A percentile compares a stretch with the other conserved stretches of the same genome.
Evolutionary conservation across 345 rosid genomes (phyloP).

Genomic region (Lagerstroemia speciosa): DNA sequence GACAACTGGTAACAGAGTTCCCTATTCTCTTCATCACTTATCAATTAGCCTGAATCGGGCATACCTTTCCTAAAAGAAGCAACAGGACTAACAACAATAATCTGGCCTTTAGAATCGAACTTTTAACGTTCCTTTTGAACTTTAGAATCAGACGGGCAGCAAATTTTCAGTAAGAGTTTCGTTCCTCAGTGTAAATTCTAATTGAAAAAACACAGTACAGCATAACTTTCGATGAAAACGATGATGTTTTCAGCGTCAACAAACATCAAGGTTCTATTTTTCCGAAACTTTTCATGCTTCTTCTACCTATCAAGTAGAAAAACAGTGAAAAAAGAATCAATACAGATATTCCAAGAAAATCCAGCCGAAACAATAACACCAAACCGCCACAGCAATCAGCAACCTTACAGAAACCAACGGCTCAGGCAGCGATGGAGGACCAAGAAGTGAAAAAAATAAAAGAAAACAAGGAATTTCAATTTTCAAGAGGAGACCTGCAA

Average conservation of each 20-base stretch:
- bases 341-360: neutral
- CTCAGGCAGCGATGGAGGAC: neutral
- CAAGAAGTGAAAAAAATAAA: neutral
- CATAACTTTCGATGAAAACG: neutral
- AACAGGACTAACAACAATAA: neutral
- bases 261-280: neutral
- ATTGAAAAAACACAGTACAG: neutral
- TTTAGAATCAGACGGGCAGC: neutral
- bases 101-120: neutral
- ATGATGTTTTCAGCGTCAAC: neutral
- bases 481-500: neutral
- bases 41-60: neutral
- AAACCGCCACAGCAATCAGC: neutral
- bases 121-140: neutral
- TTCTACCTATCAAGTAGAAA: neutral
- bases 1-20: neutral
- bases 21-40: neutral
- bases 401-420: too few relatives aligned
- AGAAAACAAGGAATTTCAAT: too few relatives aligned
- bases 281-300: too few relatives aligned
- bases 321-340: neutral
- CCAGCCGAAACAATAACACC: neutral
- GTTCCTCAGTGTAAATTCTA: neutral
- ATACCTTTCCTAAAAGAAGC: neutral
- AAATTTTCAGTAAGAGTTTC: too few relatives aligned